Conservation (phyloP, 2,329 filamentous ascomycete genomes). For the Aspergillus vadensis region DNA sequence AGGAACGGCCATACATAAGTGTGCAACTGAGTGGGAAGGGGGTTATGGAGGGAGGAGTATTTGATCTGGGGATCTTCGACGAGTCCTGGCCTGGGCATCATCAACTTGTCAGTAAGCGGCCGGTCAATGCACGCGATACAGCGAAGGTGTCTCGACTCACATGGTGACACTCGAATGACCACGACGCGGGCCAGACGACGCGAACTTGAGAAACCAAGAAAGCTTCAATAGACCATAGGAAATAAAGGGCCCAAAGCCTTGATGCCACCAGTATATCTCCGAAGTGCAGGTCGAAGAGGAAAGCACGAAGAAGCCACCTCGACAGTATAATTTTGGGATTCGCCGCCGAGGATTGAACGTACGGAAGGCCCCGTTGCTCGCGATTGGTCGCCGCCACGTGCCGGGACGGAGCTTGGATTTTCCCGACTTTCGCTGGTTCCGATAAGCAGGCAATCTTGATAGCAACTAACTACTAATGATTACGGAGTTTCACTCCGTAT, state of each 20-base stretch:
- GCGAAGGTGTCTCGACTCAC: conserved; percentile 24
- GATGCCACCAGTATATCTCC: not conserved
- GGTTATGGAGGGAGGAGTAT: conserved; percentile 83
- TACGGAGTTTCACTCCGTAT: not conserved
- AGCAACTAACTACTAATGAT: not conserved
- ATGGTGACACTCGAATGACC: conserved; percentile 39
- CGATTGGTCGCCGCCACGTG: conserved; percentile 26
- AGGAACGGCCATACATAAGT: conserved; percentile 92
- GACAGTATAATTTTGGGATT: conserved; percentile 29
- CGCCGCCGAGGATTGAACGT: conserved; percentile 22
- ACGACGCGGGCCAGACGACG: conserved; percentile 30
- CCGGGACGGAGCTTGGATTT: conserved; percentile 22
- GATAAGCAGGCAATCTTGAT: not conserved
- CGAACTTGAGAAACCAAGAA: conserved; percentile 13
- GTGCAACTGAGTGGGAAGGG: conserved; percentile 77
- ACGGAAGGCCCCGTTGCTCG: conserved; percentile 11
- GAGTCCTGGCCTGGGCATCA: conserved; percentile 67
- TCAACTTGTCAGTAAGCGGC: conserved; percentile 19
- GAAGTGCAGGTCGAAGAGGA: conserved; percentile 4
- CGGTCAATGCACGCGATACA: conserved; percentile 14
- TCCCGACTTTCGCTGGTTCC: conserved; percentile 11
- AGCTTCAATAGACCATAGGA: conserved; percentile 31
- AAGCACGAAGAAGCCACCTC: conserved; percentile 31
- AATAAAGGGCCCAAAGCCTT: conserved; percentile 11
- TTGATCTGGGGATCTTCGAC: conserved; percentile 91